A percentile compares a stretch with the other conserved stretches of the same genome.
These are phyloP conservation scores for Naematelia aurantialba DNA, from an alignment of 768 basidiomycete species.

Conservation along the genomic window DNA sequence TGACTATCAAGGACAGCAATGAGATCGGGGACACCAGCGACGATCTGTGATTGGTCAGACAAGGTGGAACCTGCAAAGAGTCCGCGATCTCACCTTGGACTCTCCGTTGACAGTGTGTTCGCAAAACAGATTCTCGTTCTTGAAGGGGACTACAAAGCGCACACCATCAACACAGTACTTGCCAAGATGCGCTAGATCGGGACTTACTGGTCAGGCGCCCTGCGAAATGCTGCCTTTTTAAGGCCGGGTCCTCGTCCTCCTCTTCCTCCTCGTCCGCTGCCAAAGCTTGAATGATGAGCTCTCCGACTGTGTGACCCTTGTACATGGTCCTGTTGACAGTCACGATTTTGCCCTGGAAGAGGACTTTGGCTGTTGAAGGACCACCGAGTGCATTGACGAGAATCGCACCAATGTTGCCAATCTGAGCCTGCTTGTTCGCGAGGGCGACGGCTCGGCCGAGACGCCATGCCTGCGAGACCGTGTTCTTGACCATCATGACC, in stretches of 20 bases:
- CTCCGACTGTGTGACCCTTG: slow-evolving; percentile 46
- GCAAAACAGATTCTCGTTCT: slow-evolving; percentile 34
- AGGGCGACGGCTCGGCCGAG: slow-evolving; percentile 59
- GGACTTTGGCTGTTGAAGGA: slow-evolving; percentile 34
- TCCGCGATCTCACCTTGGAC: slow-evolving; percentile 12
- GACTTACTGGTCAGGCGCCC: slow-evolving; percentile 28
- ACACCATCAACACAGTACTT: background rate
- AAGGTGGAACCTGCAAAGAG: background rate
- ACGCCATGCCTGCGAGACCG: slow-evolving; percentile 62
- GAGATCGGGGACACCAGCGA: slow-evolving; percentile 62
- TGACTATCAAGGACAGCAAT: slow-evolving; percentile 64
- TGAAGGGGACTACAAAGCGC: slow-evolving; percentile 34
- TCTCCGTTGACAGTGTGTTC: slow-evolving; percentile 20
- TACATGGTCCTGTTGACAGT: slow-evolving; percentile 55
- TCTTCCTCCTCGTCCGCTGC: slow-evolving; percentile 23
- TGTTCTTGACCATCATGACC: slow-evolving; percentile 54
- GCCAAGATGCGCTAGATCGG: background rate
- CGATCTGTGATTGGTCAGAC: slow-evolving; percentile 7
- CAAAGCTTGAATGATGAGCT: slow-evolving; percentile 35
- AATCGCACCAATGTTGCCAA: slow-evolving; percentile 49
- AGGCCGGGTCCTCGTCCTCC: background rate
- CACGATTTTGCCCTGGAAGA: slow-evolving; percentile 64
- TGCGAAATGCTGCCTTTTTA: slow-evolving; percentile 15
- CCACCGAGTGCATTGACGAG: slow-evolving; percentile 46
- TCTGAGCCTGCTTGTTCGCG: slow-evolving; percentile 20